Evolutionary conservation across 495 filamentous ascomycete genomes (phyloP).

Genomic region (Aspergillus panamensis): DNA sequence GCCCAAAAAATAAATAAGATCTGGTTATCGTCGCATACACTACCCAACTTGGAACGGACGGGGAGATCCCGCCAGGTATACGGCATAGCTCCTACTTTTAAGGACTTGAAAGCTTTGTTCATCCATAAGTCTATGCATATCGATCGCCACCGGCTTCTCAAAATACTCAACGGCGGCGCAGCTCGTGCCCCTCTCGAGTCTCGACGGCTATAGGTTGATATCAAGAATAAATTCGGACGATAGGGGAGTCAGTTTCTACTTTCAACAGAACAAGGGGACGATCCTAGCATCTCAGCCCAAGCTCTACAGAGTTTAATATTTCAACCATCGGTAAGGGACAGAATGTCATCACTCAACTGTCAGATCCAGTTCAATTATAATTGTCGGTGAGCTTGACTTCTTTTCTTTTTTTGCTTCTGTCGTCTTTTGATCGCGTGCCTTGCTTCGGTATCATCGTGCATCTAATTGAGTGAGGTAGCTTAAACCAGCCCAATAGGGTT

Average conservation of each 20-base stretch:
- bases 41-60: slow-evolving; percentile 6
- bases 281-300: background rate
- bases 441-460: background rate
- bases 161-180: background rate
- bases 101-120: background rate
- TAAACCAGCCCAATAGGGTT: background rate
- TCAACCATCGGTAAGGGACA: background rate
- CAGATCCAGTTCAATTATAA: background rate
- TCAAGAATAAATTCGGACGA: no score
- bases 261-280: background rate
- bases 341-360: no score
- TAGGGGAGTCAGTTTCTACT: background rate
- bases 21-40: background rate
- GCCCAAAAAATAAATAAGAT: background rate
- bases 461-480: background rate
- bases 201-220: no score
- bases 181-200: background rate
- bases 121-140: background rate
- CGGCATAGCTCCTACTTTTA: background rate
- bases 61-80: slow-evolving; percentile 14
- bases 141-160: background rate
- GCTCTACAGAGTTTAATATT: background rate
- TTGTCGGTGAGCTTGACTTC: background rate
- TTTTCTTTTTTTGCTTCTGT: background rate
- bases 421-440: background rate